phyloP scores from a whole-genome alignment of 257 asterid species.

The Agastache rugosa region DNA sequence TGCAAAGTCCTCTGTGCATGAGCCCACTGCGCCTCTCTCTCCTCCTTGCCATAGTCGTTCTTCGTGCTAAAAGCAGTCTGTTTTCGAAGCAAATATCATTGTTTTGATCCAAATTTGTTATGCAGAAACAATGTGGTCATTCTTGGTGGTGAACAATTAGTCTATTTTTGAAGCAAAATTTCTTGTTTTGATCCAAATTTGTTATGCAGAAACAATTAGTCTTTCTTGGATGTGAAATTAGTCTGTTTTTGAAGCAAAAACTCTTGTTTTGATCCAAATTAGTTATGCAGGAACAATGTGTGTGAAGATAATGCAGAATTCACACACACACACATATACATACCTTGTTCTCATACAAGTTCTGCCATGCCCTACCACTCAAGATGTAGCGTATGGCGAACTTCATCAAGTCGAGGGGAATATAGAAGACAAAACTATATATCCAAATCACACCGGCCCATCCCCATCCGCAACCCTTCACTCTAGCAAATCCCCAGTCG shows the following conservation, averaged over 20 bases:
- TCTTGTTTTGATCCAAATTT: not conserved
- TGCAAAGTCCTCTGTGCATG: slow-evolving; percentile 92
- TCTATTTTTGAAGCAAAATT: slow-evolving; percentile 46
- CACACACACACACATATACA: too few relatives aligned
- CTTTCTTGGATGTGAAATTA: too few relatives aligned
- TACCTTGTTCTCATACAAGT: slow-evolving; percentile 90
- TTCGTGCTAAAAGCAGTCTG: slow-evolving; percentile 91
- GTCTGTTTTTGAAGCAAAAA: too few relatives aligned
- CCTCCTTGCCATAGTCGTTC: slow-evolving; percentile 87
- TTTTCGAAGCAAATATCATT: not conserved
- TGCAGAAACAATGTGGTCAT: not conserved
- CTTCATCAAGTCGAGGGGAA: slow-evolving; percentile 85
- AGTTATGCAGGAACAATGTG: not conserved
- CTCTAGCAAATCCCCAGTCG: slow-evolving; percentile 84
- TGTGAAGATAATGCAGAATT: not conserved
- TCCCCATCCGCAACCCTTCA: slow-evolving; percentile 95
- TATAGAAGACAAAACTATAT: slow-evolving; percentile 63
- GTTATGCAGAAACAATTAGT: not conserved
- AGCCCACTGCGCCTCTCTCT: slow-evolving; percentile 99
- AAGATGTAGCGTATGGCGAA: slow-evolving; percentile 74
- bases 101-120: not conserved
- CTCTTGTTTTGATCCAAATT: too few relatives aligned
- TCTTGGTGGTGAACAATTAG: too few relatives aligned
- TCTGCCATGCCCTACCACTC: slow-evolving; percentile 90
- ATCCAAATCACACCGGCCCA: slow-evolving; percentile 98